A percentile compares a stretch with the other conserved stretches of the same genome.
Conservation (phyloP, 805 yeast species). For the Saccharomyces mikatae region DNA sequence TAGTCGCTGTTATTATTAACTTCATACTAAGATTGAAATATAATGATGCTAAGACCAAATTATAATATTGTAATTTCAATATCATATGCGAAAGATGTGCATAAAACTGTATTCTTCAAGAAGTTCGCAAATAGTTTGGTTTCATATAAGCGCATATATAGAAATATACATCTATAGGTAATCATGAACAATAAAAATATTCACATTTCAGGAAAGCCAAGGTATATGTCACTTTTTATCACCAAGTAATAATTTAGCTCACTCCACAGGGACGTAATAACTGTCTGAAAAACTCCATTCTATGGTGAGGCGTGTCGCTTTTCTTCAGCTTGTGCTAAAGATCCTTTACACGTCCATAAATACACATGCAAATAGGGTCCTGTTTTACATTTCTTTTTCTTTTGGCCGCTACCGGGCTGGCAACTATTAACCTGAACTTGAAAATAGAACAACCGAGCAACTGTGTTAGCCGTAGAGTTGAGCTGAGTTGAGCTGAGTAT, state of each 20-base stretch:
- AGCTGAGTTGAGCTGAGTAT: not conserved
- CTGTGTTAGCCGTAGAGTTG: not conserved
- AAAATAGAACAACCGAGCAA: not conserved
- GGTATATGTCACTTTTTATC: not conserved
- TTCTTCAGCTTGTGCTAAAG: not conserved
- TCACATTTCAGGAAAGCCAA: not conserved
- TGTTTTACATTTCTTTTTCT: not conserved
- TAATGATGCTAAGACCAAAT: conserved; percentile 3
- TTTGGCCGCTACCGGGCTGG: not conserved
- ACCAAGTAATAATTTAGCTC: not conserved
- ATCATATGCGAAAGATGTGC: not conserved
- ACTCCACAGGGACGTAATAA: not conserved
- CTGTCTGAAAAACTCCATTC: not conserved
- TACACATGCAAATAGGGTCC: not conserved
- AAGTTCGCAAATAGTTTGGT: not conserved
- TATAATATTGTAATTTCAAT: not conserved
- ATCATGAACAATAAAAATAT: not conserved
- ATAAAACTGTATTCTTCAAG: not conserved
- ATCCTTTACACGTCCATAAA: not conserved
- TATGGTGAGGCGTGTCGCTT: not conserved
- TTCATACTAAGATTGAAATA: conserved; percentile 60
- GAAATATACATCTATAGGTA: not conserved
- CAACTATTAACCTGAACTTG: not conserved
- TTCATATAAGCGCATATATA: not conserved
- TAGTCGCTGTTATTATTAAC: conserved; percentile 89